Evolutionary conservation across 2,329 filamentous ascomycete genomes (phyloP), one percentile per base, ranked within the genome.

Genomic region (Talaromyces sp.): DNA sequence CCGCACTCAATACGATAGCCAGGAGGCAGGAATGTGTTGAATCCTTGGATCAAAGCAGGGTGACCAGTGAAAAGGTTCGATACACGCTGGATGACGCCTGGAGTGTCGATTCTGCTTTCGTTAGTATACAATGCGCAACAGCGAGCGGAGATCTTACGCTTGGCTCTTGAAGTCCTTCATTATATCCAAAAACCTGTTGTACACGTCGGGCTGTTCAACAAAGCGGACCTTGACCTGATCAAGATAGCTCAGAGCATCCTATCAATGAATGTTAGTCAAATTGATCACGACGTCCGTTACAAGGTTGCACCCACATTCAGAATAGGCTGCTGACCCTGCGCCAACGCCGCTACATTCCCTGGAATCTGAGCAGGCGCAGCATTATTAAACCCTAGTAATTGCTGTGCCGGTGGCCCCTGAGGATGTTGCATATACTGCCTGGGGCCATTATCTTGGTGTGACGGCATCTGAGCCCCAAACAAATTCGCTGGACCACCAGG

Each of bases 81-180:
- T 33, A 99, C 95, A 58, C 95, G 89, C 73, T 96, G 96, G 70
- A 99, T 99, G 2, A 99, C 95, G 1, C 95, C 95, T 0, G 95
- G 95, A 0, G 95, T 99, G 75, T 99, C 95, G 72, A 99, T 99
- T 3, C 90, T 83, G 68, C 43, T 14, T 56, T 56, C 7, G 19
- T 56, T 19, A 56, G 52, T 37, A 56, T 24, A 39, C 2, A 56
- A 39, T 24, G 33, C 14, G 39, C 37, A 59, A 59, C 8, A 31
- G 24, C 3, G 37, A 27, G 22, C 22, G 22, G 16, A 54, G 24
- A 45, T 85, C 90, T 80, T 83, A 93, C 87, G 93, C 93, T 80
- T 97, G 94, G 72, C 93, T 97, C 80, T 99, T 99, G 78, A 99
- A 99, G 72, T 99, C 95, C 75, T 99, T 99, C 95, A 99, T 99